phyloP scores from a whole-genome alignment of 495 filamentous ascomycete species.

The Echria macrotheca region DNA sequence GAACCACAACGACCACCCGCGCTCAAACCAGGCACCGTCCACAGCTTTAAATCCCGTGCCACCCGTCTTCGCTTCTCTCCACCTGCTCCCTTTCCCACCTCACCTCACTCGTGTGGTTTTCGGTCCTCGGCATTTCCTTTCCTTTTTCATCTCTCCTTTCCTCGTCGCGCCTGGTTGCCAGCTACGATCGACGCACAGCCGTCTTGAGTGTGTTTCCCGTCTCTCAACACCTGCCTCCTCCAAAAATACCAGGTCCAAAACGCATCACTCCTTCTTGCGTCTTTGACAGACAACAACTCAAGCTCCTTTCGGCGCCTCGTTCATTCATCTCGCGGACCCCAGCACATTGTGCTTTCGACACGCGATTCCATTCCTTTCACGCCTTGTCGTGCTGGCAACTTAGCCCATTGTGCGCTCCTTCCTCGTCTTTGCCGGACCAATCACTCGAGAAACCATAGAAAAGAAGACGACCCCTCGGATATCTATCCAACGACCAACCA shows the following conservation, averaged over 20 bases:
- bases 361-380: conserved; percentile 26
- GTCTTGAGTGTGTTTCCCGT: conserved; percentile 15
- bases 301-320: conserved; percentile 6
- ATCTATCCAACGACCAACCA: background rate
- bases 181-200: conserved; percentile 30
- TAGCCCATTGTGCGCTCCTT: conserved; percentile 11
- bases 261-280: conserved; percentile 34
- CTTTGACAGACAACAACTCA: conserved; percentile 34
- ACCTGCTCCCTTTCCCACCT: conserved; percentile 12
- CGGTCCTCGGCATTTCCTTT: conserved; percentile 22
- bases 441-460: conserved; percentile 6
- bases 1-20: background rate
- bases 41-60: conserved; percentile 11
- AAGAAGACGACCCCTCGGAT: background rate
- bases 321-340: conserved; percentile 2
- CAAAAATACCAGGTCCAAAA: conserved; percentile 10
- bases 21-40: background rate
- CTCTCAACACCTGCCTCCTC: conserved; percentile 15
- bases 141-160: conserved; percentile 23
- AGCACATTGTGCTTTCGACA: conserved; percentile 12
- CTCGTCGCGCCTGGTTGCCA: conserved; percentile 31
- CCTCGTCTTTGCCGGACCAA: conserved; percentile 1
- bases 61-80: conserved; percentile 8
- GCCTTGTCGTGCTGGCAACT: conserved; percentile 24
- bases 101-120: conserved; percentile 12